Evolutionary conservation across 805 yeast genomes (phyloP).

Genomic region (Lipomyces yamadae): DNA sequence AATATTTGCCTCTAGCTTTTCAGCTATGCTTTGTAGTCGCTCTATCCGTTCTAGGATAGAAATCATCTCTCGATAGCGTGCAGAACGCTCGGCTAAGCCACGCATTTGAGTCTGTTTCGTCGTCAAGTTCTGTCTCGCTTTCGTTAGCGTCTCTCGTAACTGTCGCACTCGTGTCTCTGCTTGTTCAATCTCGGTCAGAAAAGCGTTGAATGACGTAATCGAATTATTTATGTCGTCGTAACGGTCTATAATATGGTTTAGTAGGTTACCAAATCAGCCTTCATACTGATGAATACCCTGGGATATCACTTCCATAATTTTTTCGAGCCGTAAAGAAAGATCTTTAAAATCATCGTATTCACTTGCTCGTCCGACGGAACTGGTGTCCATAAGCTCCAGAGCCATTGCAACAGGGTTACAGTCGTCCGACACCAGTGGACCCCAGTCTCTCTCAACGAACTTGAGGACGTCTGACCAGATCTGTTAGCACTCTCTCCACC

Average conservation of each 20-base stretch:
- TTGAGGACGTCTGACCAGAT: conserved; percentile 35
- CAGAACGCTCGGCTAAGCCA: conserved; percentile 68
- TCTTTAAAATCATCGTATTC: conserved; percentile 68
- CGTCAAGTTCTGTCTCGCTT: conserved; percentile 57
- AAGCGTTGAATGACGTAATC: conserved; percentile 79
- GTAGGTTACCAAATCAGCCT: neutral
- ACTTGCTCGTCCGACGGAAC: conserved; percentile 89
- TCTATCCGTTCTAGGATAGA: conserved; percentile 72
- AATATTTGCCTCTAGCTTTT: conserved; percentile 66
- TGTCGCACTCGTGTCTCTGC: conserved; percentile 63
- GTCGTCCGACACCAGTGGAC: conserved; percentile 54
- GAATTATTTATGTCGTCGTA: conserved; percentile 83
- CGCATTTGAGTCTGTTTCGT: conserved; percentile 60
- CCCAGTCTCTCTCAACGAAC: conserved; percentile 54
- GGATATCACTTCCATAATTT: conserved; percentile 69
- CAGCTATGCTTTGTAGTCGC: conserved; percentile 62
- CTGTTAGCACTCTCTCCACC: neutral
- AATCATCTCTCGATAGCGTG: conserved; percentile 68
- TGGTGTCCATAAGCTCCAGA: conserved; percentile 76
- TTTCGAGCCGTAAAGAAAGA: conserved; percentile 61
- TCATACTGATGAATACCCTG: conserved; percentile 49
- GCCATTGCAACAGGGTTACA: conserved; percentile 88
- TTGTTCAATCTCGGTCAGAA: conserved; percentile 64
- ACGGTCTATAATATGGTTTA: conserved; percentile 49
- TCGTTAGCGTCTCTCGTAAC: conserved; percentile 55